Base-by-base conservation (phyloP, 257 asterid species). In the Salvia miltiorrhiza region DNA sequence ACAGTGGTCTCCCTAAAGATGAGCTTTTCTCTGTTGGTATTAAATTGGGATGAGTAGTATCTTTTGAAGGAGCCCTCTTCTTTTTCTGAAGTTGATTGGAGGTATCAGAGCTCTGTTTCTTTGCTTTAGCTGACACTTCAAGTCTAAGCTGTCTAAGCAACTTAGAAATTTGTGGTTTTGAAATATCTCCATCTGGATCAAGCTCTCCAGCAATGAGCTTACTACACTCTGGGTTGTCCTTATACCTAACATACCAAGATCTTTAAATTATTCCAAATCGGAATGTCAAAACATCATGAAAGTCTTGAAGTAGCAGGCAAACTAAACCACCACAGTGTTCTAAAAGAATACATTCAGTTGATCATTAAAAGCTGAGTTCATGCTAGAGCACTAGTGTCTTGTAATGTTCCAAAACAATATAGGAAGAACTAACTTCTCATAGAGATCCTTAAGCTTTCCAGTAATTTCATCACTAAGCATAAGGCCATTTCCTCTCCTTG, bases 131-230 rank as follows among this genome's bases (percentile, higher is more conserved):
- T 73, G 84, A 77, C 44, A 81, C 76, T 81, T 79, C 77, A 62
- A 80, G 76, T 40, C 90, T 92, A 33, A 84, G 87, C 76, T 80
- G 77, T 79, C 80, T 81, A 63, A 91, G 86, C 28, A 70, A 58
- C 76, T 73, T 79, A 65, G 84, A 77, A 78, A 89, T 76, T 77
- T 80, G 88, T 78, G 72, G 20, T 45, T 77, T 72, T 65, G 90
- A 80, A 69, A 88, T 78, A 62, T 56, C 76, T 75, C 85, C 87
- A 80, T 81, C 80, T 67, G 76, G 78, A 72, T 82, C 86, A 47
- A 91, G 90, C 85, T 82, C 87, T 73, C 72, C 82, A 54, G 87
- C 83, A 49, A 91, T 84, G 75, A 88, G 86, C 74, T 77, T 74
- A 69, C 79, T 71, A 73, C 94, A 91, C 54, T 87, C 79, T 50